Conservation (phyloP, 2,329 filamentous ascomycete species). For the Bimuria novae-zelandiae region DNA sequence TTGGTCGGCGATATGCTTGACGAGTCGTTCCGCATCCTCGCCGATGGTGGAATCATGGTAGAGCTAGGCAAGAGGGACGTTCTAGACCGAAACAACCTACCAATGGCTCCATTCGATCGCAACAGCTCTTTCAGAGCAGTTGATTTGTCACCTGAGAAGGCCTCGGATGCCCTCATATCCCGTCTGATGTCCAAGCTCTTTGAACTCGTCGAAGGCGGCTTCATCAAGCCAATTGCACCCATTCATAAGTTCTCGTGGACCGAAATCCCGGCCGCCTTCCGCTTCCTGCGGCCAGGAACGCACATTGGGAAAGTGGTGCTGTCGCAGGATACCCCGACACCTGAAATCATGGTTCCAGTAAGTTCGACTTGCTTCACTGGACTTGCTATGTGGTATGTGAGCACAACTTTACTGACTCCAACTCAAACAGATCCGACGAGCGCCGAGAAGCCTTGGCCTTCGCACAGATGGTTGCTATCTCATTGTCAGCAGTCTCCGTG, state of each 20-base stretch:
- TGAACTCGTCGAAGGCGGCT: slow-evolving; percentile 6
- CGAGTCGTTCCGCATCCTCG: slow-evolving; percentile 52
- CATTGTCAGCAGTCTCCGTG: slow-evolving; percentile 21
- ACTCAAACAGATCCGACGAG: neutral
- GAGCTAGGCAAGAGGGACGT: slow-evolving; percentile 28
- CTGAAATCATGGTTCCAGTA: slow-evolving; percentile 4
- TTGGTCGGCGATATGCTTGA: slow-evolving; percentile 31
- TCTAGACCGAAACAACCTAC: slow-evolving; percentile 10
- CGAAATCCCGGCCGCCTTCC: slow-evolving; percentile 14
- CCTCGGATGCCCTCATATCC: neutral
- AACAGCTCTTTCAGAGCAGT: slow-evolving; percentile 10
- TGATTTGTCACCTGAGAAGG: neutral
- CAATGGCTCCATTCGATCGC: slow-evolving; percentile 9
- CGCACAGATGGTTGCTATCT: slow-evolving; percentile 18
- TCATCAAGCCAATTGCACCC: slow-evolving; percentile 9
- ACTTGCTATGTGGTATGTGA: neutral
- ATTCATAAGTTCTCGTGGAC: slow-evolving; percentile 11
- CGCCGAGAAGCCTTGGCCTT: neutral
- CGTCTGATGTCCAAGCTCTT: slow-evolving; percentile 2
- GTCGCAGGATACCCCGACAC: neutral
- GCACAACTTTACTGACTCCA: neutral
- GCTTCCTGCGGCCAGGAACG: slow-evolving; percentile 14
- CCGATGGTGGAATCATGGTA: slow-evolving; percentile 27
- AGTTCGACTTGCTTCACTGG: neutral
- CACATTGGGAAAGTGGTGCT: slow-evolving; percentile 15